Evolutionary conservation across 2,329 filamentous ascomycete species (phyloP).

Genomic region (Pestalotiopsis sp.): DNA sequence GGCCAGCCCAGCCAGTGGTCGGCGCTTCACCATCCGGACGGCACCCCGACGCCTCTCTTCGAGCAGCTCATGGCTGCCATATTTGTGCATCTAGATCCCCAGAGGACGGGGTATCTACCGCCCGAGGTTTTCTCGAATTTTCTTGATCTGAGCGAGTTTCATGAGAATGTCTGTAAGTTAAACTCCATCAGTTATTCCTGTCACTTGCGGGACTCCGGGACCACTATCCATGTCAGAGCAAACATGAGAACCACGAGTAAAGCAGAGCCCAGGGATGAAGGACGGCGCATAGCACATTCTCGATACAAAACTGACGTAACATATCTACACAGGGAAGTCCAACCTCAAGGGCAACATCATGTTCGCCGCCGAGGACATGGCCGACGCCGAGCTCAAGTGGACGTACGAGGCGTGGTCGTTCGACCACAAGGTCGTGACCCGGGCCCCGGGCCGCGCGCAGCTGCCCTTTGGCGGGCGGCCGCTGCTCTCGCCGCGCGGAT

Average conservation of each 20-base stretch:
- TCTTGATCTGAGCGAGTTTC: conserved; percentile 17
- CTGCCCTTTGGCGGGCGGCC: conserved; percentile 22
- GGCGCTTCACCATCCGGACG: conserved; percentile 17
- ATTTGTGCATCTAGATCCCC: conserved; percentile 20
- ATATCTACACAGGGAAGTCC: conserved; percentile 15
- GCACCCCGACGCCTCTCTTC: conserved; percentile 19
- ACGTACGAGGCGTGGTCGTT: conserved; percentile 20
- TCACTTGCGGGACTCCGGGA: background rate
- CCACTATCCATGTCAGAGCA: background rate
- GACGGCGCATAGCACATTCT: background rate
- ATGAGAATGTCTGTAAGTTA: conserved; percentile 20
- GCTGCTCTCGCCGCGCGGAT: conserved; percentile 17
- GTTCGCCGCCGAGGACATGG: conserved; percentile 19
- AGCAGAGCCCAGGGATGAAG: too few relatives aligned
- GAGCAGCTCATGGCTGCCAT: conserved; percentile 18
- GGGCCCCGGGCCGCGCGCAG: conserved; percentile 11
- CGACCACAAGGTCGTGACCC: conserved; percentile 18
- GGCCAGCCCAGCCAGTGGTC: conserved; percentile 12
- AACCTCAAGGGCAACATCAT: conserved; percentile 18
- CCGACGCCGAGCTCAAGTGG: conserved; percentile 21
- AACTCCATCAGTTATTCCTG: background rate
- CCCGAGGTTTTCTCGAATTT: conserved; percentile 22
- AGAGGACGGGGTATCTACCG: conserved; percentile 17
- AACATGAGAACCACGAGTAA: background rate
- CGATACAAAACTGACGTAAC: background rate